These are phyloP conservation scores for Grammothele lineata DNA, from an alignment of 768 basidiomycete species.

Conservation along the genomic window DNA sequence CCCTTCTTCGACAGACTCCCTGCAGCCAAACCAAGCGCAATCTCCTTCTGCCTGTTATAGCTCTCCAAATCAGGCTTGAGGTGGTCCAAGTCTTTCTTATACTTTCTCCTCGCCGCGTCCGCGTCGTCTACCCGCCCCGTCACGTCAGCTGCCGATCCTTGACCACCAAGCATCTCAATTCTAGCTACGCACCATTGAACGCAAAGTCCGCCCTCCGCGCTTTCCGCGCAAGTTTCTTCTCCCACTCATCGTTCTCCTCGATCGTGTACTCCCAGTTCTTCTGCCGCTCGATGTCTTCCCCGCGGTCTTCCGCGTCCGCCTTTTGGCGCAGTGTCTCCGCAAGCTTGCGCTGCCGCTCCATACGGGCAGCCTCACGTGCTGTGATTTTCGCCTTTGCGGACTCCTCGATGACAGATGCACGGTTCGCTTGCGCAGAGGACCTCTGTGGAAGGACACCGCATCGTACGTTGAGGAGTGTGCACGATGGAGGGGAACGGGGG, in stretches of 20 bases:
- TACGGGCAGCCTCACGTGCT: slow-evolving; percentile 73
- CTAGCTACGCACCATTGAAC: slow-evolving; percentile 80
- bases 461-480: no score
- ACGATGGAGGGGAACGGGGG: slow-evolving; percentile 4
- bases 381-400: slow-evolving; percentile 71
- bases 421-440: slow-evolving; percentile 74
- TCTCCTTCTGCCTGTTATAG: slow-evolving; percentile 88
- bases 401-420: slow-evolving; percentile 82
- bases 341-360: slow-evolving; percentile 87
- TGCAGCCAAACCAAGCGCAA: slow-evolving; percentile 69
- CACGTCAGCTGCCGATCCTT: no score
- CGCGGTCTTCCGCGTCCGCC: slow-evolving; percentile 84
- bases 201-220: slow-evolving; percentile 81
- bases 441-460: not conserved
- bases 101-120: slow-evolving; percentile 81
- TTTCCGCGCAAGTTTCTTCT: slow-evolving; percentile 82
- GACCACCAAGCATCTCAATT: no score
- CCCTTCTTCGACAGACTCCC: slow-evolving; percentile 53
- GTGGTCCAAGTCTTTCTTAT: slow-evolving; percentile 87
- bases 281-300: slow-evolving; percentile 86
- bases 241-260: slow-evolving; percentile 96
- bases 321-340: slow-evolving; percentile 83
- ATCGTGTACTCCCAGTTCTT: slow-evolving; percentile 96
- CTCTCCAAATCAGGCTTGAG: slow-evolving; percentile 84
- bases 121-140: slow-evolving; percentile 70